Percentiles rank a stretch among this genome's conserved stretches.
Conservation (phyloP, 208 protist genomes). For the Leishmania major region DNA sequence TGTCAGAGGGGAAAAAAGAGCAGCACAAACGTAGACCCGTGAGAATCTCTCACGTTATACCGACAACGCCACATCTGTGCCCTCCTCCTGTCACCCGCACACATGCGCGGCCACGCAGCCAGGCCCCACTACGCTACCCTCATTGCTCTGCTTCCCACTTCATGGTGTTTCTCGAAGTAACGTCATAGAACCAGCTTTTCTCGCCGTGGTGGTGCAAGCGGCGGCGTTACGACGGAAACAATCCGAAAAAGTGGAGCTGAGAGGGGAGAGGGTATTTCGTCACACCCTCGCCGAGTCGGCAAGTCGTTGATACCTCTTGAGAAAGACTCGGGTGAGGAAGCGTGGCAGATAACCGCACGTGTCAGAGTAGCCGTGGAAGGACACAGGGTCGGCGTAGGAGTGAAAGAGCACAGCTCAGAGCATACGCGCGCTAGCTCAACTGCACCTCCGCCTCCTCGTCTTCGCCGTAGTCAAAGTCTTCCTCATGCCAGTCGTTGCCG, state of each 20-base stretch:
- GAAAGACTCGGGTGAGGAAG: background rate
- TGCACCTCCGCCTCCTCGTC: slow-evolving; percentile 28
- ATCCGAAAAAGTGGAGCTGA: background rate
- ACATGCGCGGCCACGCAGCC: background rate
- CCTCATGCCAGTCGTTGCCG: slow-evolving; percentile 31
- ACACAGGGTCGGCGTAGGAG: background rate
- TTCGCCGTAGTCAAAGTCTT: slow-evolving; percentile 56
- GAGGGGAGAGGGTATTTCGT: background rate
- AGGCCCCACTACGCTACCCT: background rate
- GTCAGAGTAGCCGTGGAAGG: background rate
- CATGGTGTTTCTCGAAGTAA: background rate
- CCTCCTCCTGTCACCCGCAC: background rate
- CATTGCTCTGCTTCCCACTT: background rate
- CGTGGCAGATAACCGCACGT: background rate
- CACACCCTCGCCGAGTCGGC: background rate
- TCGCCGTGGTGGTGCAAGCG: background rate
- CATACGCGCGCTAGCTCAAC: background rate
- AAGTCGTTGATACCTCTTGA: background rate
- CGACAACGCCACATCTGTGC: background rate
- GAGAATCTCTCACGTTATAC: background rate
- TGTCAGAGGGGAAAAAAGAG: background rate
- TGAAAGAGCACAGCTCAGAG: background rate
- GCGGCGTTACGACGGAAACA: background rate
- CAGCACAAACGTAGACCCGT: background rate
- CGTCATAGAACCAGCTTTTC: background rate